Conservation (phyloP, 75 land plant species). For the Cupressus sempervirens region DNA sequence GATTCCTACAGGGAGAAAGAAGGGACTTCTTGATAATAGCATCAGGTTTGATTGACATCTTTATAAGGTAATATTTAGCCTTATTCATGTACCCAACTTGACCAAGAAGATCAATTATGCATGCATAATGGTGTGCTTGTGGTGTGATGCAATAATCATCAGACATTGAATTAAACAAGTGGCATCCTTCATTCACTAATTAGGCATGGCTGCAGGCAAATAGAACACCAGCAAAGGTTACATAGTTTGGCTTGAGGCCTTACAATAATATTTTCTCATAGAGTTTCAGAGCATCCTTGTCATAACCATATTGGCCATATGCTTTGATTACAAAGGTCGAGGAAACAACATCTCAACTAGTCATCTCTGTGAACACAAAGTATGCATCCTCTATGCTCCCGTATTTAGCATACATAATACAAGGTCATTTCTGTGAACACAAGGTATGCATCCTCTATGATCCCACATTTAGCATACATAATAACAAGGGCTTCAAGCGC, state of each 20-base stretch:
- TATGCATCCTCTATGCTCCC: constrained; percentile 41
- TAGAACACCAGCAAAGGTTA: constrained; percentile 41
- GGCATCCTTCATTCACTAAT: constrained; percentile 29
- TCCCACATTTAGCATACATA: too few relatives aligned
- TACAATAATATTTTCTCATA: constrained; percentile 28
- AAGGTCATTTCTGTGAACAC: too few relatives aligned
- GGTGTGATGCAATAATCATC: constrained; percentile 32
- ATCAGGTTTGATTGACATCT: too few relatives aligned
- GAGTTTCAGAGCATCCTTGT: constrained; percentile 27
- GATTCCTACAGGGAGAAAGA: constrained; percentile 49
- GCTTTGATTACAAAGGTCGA: constrained; percentile 52
- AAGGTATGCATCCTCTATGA: too few relatives aligned
- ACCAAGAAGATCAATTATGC: constrained; percentile 48
- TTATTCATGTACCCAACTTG: constrained; percentile 33
- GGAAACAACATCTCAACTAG: constrained; percentile 33
- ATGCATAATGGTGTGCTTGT: constrained; percentile 42
- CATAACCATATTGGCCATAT: constrained; percentile 39
- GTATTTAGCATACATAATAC: constrained; percentile 57
- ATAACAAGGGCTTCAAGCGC: constrained; percentile 41
- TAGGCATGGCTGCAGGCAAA: constrained; percentile 60
- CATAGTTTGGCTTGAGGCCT: constrained; percentile 34
- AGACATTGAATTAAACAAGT: constrained; percentile 36
- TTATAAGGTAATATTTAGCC: constrained; percentile 34
- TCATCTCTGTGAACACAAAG: constrained; percentile 32
- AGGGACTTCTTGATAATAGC: constrained; percentile 40